These are phyloP conservation scores for Amorphotheca resinae DNA, from an alignment of 495 filamentous ascomycete genomes.

Conservation along the genomic window DNA sequence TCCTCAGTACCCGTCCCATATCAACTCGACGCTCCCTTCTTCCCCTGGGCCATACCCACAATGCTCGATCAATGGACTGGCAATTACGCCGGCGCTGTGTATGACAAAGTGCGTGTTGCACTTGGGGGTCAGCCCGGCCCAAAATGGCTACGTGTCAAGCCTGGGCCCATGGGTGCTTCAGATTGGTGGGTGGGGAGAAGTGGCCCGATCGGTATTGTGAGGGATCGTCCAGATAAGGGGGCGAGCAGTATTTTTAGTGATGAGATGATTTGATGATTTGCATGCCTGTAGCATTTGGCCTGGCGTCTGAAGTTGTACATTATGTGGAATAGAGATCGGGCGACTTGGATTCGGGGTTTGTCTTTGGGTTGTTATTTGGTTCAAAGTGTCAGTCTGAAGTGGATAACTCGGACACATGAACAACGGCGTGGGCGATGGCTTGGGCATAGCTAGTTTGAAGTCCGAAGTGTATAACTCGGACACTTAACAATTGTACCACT, in stretches of 20 bases:
- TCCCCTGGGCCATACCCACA: slow-evolving; percentile 40
- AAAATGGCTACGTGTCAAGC: neutral
- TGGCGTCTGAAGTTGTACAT: too few relatives aligned
- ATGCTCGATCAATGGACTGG: slow-evolving; percentile 41
- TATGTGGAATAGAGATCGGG: neutral
- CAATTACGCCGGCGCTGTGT: slow-evolving; percentile 1
- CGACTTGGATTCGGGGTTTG: neutral
- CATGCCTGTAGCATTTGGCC: neutral
- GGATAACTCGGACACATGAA: slow-evolving; percentile 5
- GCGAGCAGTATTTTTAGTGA: slow-evolving; percentile 3
- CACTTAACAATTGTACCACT: neutral
- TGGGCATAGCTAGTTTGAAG: neutral
- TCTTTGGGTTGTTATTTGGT: neutral
- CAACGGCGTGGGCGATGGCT: neutral
- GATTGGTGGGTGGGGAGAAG: slow-evolving; percentile 14
- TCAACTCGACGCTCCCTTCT: slow-evolving; percentile 38
- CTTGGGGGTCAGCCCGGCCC: neutral
- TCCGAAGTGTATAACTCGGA: slow-evolving; percentile 1
- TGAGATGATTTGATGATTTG: slow-evolving; percentile 6
- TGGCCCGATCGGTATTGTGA: slow-evolving; percentile 4
- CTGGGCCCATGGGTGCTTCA: neutral
- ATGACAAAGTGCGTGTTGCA: neutral
- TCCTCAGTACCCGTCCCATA: slow-evolving; percentile 28
- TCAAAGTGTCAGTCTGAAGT: slow-evolving; percentile 3
- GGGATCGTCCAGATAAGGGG: neutral